Evolutionary conservation across 2,329 filamentous ascomycete genomes (phyloP), one percentile per base, ranked within the genome.

Genomic region (Drechslera avenae): DNA sequence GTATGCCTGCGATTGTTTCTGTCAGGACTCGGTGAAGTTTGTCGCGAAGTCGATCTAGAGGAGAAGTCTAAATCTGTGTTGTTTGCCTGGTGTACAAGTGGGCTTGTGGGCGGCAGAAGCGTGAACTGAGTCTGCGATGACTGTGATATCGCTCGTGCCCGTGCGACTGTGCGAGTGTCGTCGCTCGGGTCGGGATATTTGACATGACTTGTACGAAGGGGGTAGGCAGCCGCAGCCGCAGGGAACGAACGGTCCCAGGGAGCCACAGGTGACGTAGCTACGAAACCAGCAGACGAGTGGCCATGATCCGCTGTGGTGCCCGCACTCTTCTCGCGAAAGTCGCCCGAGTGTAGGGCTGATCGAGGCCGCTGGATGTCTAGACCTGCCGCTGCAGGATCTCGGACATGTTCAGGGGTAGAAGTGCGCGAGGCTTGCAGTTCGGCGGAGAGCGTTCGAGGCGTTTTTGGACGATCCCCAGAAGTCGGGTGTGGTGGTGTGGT

Each of bases 71-170:
- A 68, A 60, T 94, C 90, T 5, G 90, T 87, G 60, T 92, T 94
- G 74, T 87, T 95, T 65, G 91, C 86, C 34, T 91, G 91, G 66
- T 97, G 87, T 1, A 95, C 92, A 9, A 99, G 79, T 12, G 94
- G 94, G 64, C 92, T 97, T 2, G 94, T 97, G 0, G 94, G 93
- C 2, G 90, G 85, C 73, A 93, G 88, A 55, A 96, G 88, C 26
- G 89, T 81, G 71, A 96, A 97, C 62, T 85, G 91, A 2, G 86
- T 87, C 12, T 89, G 80, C 1, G 90, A 89, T 6, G 87, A 91
- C 51, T 76, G 75, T 28, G 76, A 79, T 16, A 68, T 62, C n/a
- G 76, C 75, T 50, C 77, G 71, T 40, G 74, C 67, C 39, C 76
- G 68, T 10, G 59, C 62, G 4, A 65, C 67, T 1, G 85, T 62